These are phyloP conservation scores for Salvia miltiorrhiza DNA, from an alignment of 257 asterid species.

Conservation along the genomic window DNA sequence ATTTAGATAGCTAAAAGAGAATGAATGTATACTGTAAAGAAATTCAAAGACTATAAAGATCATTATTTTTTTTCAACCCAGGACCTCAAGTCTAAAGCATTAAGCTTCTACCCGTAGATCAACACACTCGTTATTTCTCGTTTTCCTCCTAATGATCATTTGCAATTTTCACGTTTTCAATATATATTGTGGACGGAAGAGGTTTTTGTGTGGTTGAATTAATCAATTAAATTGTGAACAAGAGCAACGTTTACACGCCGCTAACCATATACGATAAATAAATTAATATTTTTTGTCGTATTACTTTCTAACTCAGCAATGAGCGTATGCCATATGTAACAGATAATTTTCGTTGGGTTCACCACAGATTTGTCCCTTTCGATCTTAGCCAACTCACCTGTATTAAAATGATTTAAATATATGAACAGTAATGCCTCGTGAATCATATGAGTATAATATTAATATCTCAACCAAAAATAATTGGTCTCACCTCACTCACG, in stretches of 20 bases:
- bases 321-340: background rate
- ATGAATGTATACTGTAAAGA: too few species aligned
- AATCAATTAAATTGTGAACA: background rate
- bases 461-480: background rate
- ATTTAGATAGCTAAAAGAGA: too few species aligned
- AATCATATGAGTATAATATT: constrained; percentile 9
- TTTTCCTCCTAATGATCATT: too few species aligned
- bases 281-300: background rate
- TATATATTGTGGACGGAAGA: too few species aligned
- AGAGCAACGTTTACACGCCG: background rate
- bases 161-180: too few species aligned
- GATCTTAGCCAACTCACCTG: background rate
- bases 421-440: background rate
- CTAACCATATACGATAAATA: too few species aligned
- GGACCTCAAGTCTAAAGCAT: too few species aligned
- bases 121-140: too few species aligned
- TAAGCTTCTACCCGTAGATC: too few species aligned
- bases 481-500: constrained; percentile 5
- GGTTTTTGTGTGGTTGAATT: too few species aligned
- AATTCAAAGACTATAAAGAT: too few species aligned
- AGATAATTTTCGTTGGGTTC: background rate
- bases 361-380: background rate
- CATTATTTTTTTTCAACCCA: too few species aligned
- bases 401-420: background rate
- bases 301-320: background rate